Base-by-base conservation (phyloP, 129 eudicot genomes). In the Flaveria robusta region DNA sequence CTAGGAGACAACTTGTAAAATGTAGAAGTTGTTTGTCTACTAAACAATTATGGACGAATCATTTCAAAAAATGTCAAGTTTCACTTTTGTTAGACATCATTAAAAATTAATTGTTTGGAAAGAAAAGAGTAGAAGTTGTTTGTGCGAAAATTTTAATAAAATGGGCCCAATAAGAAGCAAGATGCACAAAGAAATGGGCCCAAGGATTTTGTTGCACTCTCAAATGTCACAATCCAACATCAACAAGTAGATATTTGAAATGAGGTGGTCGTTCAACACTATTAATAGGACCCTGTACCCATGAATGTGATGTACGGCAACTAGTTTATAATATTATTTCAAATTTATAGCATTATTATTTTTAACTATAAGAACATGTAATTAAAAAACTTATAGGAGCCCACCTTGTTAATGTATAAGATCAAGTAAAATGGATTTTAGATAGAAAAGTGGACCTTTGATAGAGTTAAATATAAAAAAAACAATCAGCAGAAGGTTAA, bases 141-240 rank as follows among this genome's bases (percentile, higher is more conserved):
- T 73, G 62, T 41, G 74, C 14, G 74, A 73, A 23, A 74, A 46
- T 66, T 80, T 74, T 41, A 80, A 74, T 45, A 74, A 66, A 80
- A 74, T 74, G 83, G 83, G 79, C 22, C 75, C 83, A 80, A 66
- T 39, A 66, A 78, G 79, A 80, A 68, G 74, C 83, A 80, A 80
- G 69, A 31, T 74, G 79, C 50, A 74, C 74, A 69, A 74, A 76
- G 77, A 74, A 14, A 79, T 74, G 83, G 79, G 81, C 54, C 83
- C 82, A 55, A 67, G 43, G 77, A 80, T 74, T 79, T 78, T 79
- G 74, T 75, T 67, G 49, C 62, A 68, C 74, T 79, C 76, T 78
- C 83, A 68, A 43, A 68, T 75, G 86, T 79, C 86, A 42, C 83
- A 43, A 41, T 83, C 83, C 74, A 78, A 55, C 23, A 65, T 82